A percentile compares a stretch with the other conserved stretches of the same genome.
phyloP scores from a whole-genome alignment of 495 filamentous ascomycete species.

The Articulospora tetracladia region DNA sequence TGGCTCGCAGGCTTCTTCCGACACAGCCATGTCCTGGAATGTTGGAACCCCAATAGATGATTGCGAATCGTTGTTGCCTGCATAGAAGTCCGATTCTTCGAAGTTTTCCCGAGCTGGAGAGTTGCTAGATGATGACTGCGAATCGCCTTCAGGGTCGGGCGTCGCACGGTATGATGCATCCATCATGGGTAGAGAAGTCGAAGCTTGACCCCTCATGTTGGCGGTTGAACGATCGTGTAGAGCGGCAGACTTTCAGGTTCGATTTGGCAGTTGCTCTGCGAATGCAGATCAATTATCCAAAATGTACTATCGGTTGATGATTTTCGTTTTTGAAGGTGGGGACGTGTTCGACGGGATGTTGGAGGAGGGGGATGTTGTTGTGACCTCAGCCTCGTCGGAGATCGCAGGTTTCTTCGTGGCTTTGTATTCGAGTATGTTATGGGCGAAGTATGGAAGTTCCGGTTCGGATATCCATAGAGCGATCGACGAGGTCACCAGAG shows the following conservation, averaged over 20 bases:
- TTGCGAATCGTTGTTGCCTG: slow-evolving; percentile 80
- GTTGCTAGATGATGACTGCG: slow-evolving; percentile 68
- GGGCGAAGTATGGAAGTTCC: background rate
- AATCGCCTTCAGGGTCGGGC: slow-evolving; percentile 25
- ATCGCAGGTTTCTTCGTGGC: background rate
- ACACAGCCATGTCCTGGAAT: slow-evolving; percentile 63
- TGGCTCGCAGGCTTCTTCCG: slow-evolving; percentile 53
- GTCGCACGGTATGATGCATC: slow-evolving; percentile 19
- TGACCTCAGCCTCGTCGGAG: slow-evolving; percentile 3
- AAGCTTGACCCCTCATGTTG: slow-evolving; percentile 19
- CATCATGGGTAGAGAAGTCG: slow-evolving; percentile 17
- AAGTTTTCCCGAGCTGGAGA: slow-evolving; percentile 74
- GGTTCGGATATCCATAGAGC: background rate
- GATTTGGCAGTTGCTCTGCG: background rate
- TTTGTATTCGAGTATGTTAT: background rate
- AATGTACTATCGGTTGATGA: background rate
- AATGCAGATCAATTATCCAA: background rate
- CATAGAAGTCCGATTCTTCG: slow-evolving; percentile 91
- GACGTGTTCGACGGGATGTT: background rate
- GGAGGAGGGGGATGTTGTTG: background rate
- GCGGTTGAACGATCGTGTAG: background rate
- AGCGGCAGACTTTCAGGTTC: background rate
- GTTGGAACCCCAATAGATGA: slow-evolving; percentile 82
- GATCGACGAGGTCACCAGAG: background rate
- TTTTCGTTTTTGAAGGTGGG: background rate